Conservation (phyloP, 2,329 filamentous ascomycete genomes). For the Cercospora sp. region DNA sequence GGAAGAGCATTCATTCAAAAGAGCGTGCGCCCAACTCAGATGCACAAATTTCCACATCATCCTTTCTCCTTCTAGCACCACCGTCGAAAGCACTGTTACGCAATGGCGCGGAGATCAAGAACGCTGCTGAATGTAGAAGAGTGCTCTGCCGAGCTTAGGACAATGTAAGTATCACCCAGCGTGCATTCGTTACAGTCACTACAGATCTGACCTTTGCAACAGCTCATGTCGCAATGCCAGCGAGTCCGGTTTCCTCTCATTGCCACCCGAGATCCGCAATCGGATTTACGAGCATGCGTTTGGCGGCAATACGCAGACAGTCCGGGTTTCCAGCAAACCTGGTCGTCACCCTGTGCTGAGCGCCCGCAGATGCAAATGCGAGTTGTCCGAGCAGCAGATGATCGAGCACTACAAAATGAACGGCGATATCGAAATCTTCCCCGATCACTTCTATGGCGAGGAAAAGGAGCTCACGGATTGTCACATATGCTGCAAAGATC, state of each 20-base stretch:
- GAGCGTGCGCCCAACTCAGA: neutral
- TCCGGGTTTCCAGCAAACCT: neutral
- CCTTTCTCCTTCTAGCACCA: neutral
- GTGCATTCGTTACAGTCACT: neutral
- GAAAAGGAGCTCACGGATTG: neutral
- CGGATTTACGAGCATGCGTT: neutral
- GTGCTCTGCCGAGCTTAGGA: neutral
- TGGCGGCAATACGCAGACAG: neutral
- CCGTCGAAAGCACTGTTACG: neutral
- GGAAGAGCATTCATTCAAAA: neutral
- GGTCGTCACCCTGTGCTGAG: neutral
- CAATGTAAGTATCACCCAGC: neutral
- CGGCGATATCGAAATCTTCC: neutral
- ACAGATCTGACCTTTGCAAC: neutral
- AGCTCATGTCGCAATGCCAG: neutral
- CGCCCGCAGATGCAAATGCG: neutral
- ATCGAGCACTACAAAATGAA: neutral
- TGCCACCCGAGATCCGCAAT: neutral
- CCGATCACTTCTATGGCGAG: neutral
- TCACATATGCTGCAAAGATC: neutral
- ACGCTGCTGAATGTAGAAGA: neutral
- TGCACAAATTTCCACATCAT: neutral
- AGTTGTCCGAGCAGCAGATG: neutral
- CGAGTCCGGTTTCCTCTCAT: neutral
- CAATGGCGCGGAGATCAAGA: neutral